Evolutionary conservation across 495 filamentous ascomycete genomes (phyloP), one percentile per base, ranked within the genome.

Genomic region (Xylaria castorea): DNA sequence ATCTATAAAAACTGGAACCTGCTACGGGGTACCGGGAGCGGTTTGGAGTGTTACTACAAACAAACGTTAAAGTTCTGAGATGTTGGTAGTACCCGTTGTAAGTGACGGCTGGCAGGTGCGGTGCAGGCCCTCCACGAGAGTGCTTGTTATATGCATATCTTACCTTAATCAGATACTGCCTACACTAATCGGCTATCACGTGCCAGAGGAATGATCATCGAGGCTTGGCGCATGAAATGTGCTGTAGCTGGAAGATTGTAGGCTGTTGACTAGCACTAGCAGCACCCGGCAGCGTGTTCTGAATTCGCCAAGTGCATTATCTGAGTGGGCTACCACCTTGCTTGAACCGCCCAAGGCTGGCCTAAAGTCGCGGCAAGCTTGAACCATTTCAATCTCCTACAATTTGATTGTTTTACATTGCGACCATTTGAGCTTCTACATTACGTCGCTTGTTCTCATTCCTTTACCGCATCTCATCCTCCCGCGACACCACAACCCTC

Each of bases 221-320:
- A 7, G 30, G 20, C 64, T 66, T 66, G 64, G 64, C 64, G 64
- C 64, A 66, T 53, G 25, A 38, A 14, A 66, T 53, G 30, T 30
- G 44, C 64, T 66, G 46, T 53, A 30, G 40, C 16, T 46, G 3
- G 38, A 12, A 30, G 32, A 8, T 34, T 62, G 58, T 40, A 62
- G 58, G 38, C 61, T 46, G 61, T 25, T n/a, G 38, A 63, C 61
- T 44, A 44, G 61, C 61, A 50, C n/a, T 51, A 22, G 48, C n/a
- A 22, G 48, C 6, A 63, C 38, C 38, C 38, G 22, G 20, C 22
- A 46, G 61, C 61, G 36, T 14, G 42, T 25, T 32, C 40, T 64
- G 20, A 46, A 42, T 36, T 16, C 38, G 61, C 61, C 58, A 40
- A 64, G 38, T 18, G 38, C 61, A 25, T 44, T 64, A 16, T 22